Percentiles rank a stretch among this genome's conserved stretches.
Evolutionary conservation across 2,329 filamentous ascomycete genomes (phyloP).

Genomic region (Fusarium udum): DNA sequence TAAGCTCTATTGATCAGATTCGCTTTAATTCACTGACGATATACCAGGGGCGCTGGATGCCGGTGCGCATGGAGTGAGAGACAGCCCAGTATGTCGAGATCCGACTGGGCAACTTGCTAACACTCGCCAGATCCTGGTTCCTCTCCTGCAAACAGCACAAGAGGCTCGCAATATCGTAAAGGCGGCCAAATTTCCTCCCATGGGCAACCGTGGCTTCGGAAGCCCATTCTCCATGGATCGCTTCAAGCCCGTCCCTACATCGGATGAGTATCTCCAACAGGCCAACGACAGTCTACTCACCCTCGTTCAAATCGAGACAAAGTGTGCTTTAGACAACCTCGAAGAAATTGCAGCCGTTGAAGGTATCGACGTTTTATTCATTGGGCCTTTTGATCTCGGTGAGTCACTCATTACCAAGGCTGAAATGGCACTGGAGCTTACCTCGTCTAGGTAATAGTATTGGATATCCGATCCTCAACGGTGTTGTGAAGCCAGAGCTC

Average conservation of each 20-base stretch:
- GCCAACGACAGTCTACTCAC: slow-evolving; percentile 12
- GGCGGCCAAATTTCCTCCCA: slow-evolving; percentile 9
- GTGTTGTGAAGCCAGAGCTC: not conserved
- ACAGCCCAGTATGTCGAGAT: not conserved
- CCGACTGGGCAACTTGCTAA: fast-evolving
- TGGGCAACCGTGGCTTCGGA: slow-evolving; percentile 14
- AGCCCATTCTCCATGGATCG: slow-evolving; percentile 9
- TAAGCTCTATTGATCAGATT: fast-evolving
- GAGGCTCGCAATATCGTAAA: slow-evolving; percentile 9
- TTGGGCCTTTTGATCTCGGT: slow-evolving; percentile 11
- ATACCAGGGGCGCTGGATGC: not conserved
- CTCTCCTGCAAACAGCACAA: slow-evolving; percentile 5
- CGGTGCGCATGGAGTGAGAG: slow-evolving; percentile 13
- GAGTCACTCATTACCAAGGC: fast-evolving
- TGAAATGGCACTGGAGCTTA: fast-evolving
- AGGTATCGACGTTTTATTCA: not conserved
- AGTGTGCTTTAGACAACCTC: not conserved
- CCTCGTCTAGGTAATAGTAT: not conserved
- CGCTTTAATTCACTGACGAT: not conserved
- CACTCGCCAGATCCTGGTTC: not conserved
- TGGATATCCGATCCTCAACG: slow-evolving; percentile 10
- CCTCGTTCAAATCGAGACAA: slow-evolving; percentile 14
- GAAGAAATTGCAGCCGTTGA: slow-evolving; percentile 5
- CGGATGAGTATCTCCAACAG: slow-evolving; percentile 15
- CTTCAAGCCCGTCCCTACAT: slow-evolving; percentile 7